Evolutionary conservation across 441 rosid genomes (phyloP).

Genomic region (Hura crepitans): DNA sequence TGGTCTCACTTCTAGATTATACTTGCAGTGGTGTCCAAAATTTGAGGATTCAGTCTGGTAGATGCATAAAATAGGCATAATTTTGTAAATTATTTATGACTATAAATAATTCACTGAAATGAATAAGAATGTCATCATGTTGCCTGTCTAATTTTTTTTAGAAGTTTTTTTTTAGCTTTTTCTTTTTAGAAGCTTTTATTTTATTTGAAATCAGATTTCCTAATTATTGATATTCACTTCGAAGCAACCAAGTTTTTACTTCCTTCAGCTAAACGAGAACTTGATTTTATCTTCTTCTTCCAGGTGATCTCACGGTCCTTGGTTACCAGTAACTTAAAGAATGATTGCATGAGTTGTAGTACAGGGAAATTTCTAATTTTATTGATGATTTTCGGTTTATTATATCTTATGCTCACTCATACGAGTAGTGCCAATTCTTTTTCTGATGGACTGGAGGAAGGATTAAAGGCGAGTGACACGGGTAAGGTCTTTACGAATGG

Average conservation of each 20-base stretch:
- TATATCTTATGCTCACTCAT: constrained; percentile 48
- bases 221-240: background rate
- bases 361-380: constrained; percentile 63
- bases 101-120: background rate
- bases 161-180: background rate
- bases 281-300: constrained; percentile 11
- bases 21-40: background rate
- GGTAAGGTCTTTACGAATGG: constrained; percentile 34
- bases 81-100: background rate
- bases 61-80: background rate
- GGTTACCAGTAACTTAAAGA: constrained; percentile 46
- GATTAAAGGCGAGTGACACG: constrained; percentile 29
- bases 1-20: background rate
- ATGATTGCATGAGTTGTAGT: constrained; percentile 61
- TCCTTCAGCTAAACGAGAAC: no score
- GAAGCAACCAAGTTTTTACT: constrained; percentile 8
- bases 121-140: background rate
- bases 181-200: background rate
- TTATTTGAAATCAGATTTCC: constrained; percentile 10
- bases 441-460: constrained; percentile 30
- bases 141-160: background rate
- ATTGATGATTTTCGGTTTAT: constrained; percentile 63
- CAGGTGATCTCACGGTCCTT: constrained; percentile 67
- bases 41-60: background rate
- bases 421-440: constrained; percentile 34